phyloP scores from a whole-genome alignment of 1,284 basidiomycete genomes.

The Cerrena zonata region DNA sequence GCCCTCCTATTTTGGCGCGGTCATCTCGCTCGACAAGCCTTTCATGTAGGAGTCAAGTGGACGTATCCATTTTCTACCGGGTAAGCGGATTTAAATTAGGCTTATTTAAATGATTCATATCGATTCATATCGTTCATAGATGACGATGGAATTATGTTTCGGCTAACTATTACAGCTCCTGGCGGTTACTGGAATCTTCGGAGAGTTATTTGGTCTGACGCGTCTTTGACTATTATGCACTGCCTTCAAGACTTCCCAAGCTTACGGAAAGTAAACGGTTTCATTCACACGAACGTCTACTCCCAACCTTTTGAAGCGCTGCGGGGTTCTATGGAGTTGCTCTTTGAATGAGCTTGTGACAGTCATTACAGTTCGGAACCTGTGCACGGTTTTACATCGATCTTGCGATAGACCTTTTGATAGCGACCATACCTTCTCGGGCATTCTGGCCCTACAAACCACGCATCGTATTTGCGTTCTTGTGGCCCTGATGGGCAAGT shows the following conservation, averaged over 20 bases:
- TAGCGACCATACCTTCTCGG: neutral
- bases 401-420: neutral
- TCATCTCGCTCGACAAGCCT: too few species aligned
- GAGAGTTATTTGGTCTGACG: neutral
- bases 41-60: too few species aligned
- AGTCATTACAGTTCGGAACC: neutral
- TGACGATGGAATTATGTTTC: neutral
- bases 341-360: neutral
- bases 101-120: neutral
- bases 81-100: too few species aligned
- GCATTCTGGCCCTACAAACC: neutral
- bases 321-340: neutral
- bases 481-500: neutral
- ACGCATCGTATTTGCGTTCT: neutral
- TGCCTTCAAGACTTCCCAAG: neutral
- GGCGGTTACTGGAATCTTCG: neutral
- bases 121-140: neutral
- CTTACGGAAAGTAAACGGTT: neutral
- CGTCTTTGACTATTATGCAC: neutral
- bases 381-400: neutral
- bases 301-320: neutral
- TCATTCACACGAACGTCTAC: neutral
- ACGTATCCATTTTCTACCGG: too few species aligned
- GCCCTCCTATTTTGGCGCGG: too few species aligned
- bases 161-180: neutral